Evolutionary conservation across 352 stramenopile species (phyloP).

Genomic region (Elongisporangium undulatum): DNA sequence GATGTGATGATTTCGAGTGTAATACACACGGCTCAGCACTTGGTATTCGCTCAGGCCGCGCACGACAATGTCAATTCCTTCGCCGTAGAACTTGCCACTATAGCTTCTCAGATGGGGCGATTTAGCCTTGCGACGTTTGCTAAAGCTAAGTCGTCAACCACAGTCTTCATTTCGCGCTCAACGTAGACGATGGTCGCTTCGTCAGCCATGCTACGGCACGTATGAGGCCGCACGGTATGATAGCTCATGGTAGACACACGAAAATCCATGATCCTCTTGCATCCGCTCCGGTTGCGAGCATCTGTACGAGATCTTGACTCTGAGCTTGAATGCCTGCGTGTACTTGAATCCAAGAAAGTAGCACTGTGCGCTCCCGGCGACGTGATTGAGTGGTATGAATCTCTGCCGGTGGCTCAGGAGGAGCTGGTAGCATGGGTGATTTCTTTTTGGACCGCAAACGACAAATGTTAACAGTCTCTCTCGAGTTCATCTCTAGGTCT

Average conservation of each 20-base stretch:
- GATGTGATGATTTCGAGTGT: conserved; percentile 4
- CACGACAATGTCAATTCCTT: background rate
- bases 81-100: background rate
- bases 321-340: conserved; percentile 2
- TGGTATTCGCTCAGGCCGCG: conserved; percentile 9
- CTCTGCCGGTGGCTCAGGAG: no score
- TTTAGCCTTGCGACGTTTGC: background rate
- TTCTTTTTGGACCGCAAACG: no score
- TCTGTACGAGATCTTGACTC: conserved; percentile 7
- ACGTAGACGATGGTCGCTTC: background rate
- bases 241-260: conserved; percentile 9
- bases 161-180: background rate
- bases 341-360: conserved; percentile 10
- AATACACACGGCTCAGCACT: conserved; percentile 9
- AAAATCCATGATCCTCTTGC: conserved; percentile 9
- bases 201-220: background rate
- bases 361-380: background rate
- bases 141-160: no score
- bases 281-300: conserved; percentile 9
- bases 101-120: background rate
- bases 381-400: no score
- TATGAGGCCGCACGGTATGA: conserved; percentile 1
- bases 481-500: no score
- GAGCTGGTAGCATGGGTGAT: no score
- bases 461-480: no score